phyloP scores from a whole-genome alignment of 441 rosid species.

The Manihot esculenta region DNA sequence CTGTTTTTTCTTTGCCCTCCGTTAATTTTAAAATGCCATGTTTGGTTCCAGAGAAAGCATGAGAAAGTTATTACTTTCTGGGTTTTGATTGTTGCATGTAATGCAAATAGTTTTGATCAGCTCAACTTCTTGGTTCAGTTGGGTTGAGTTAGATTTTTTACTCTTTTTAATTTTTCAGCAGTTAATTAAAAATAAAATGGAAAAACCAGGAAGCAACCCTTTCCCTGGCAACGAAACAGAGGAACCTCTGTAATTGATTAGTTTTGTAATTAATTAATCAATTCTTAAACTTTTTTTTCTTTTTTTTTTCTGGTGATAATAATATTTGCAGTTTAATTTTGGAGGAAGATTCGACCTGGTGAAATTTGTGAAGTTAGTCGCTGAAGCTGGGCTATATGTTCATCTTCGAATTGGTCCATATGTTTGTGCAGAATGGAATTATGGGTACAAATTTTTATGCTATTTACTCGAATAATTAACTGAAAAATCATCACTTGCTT shows the following conservation, averaged over 20 bases:
- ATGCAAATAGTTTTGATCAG: background rate
- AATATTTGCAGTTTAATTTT: constrained; percentile 56
- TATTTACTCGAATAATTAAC: background rate
- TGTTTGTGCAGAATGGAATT: constrained; percentile 96
- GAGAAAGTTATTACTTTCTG: constrained; percentile 9
- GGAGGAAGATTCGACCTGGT: constrained; percentile 76
- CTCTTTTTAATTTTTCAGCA: too few relatives aligned
- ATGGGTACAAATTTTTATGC: constrained; percentile 50
- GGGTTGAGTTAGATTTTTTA: background rate
- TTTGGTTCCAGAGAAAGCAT: constrained; percentile 25
- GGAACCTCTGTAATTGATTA: constrained; percentile 10
- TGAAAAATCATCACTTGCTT: background rate
- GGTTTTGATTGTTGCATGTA: background rate
- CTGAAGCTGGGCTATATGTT: constrained; percentile 59
- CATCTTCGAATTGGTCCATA: constrained; percentile 84
- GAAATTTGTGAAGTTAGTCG: constrained; percentile 66
- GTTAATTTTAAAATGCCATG: background rate
- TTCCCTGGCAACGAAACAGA: background rate
- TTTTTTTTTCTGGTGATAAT: background rate
- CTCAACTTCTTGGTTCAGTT: background rate
- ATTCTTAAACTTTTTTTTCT: background rate
- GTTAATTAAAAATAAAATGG: background rate
- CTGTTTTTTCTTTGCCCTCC: background rate
- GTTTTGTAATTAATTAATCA: background rate
- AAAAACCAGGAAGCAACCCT: background rate